Conservation (phyloP, 257 asterid species). For the Paraleonurus japonicus region DNA sequence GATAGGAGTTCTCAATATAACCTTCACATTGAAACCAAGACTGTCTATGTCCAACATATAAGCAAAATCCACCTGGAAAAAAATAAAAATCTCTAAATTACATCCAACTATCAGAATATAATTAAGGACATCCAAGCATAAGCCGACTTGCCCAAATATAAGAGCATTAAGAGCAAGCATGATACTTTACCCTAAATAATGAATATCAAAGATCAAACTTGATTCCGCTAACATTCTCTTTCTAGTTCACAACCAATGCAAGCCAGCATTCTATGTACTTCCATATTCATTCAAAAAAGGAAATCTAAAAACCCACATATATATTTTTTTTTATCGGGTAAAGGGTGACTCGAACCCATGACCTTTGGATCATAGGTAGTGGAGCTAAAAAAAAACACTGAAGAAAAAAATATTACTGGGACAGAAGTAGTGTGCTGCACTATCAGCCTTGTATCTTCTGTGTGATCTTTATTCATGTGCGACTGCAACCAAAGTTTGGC, state of each 20-base stretch:
- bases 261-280: conserved; percentile 13
- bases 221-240: conserved; percentile 2
- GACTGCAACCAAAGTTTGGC: conserved; percentile 48
- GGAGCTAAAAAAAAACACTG: no score
- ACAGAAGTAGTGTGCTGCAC: conserved; percentile 79
- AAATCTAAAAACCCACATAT: background rate
- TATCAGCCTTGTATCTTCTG: conserved; percentile 81
- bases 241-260: background rate
- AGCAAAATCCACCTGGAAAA: conserved; percentile 76
- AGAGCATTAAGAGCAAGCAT: background rate
- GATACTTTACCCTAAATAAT: background rate
- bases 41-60: conserved; percentile 86
- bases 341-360: no score
- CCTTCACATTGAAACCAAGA: conserved; percentile 93
- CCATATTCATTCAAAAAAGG: background rate
- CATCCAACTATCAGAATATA: background rate
- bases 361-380: no score
- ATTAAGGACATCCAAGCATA: background rate
- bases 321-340: no score
- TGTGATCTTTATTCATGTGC: conserved; percentile 96
- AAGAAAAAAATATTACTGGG: conserved; percentile 52
- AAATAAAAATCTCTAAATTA: background rate
- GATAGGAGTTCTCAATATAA: conserved; percentile 26
- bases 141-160: background rate
- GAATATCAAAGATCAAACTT: background rate